These are phyloP conservation scores for Exutisphaerella laricina DNA, from an alignment of 2,329 filamentous ascomycete species.

Conservation along the genomic window DNA sequence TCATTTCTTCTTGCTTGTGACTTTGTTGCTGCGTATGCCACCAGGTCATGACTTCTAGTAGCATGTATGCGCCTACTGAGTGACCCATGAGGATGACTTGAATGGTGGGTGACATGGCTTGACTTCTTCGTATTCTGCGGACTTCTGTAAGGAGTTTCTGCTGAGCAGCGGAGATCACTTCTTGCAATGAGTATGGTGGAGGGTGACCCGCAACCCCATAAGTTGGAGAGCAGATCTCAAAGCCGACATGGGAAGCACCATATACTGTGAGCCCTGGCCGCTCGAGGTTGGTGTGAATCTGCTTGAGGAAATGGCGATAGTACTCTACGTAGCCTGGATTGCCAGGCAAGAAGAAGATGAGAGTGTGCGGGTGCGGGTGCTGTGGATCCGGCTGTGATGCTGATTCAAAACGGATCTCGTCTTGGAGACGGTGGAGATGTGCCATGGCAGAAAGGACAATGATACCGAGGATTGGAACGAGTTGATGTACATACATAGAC, in stretches of 20 bases:
- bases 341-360: conserved; percentile 69
- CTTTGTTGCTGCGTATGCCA: conserved; percentile 13
- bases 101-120: conserved; percentile 5
- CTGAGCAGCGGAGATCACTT: conserved; percentile 43
- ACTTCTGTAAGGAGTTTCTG: conserved; percentile 34
- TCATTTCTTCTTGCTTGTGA: conserved; percentile 12
- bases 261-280: conserved; percentile 31
- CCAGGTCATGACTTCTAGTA: conserved; percentile 34
- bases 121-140: not conserved
- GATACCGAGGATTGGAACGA: too few relatives aligned
- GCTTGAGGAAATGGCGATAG: conserved; percentile 62
- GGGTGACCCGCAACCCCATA: not conserved
- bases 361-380: conserved; percentile 18
- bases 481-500: too few relatives aligned
- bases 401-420: not conserved
- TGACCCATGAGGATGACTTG: conserved; percentile 42
- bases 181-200: conserved; percentile 16
- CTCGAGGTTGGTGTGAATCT: conserved; percentile 41
- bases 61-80: conserved; percentile 44
- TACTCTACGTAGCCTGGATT: conserved; percentile 72
- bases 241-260: conserved; percentile 40
- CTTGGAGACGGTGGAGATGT: not conserved
- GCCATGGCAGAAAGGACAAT: too few relatives aligned
- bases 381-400: too few relatives aligned
- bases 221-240: conserved; percentile 31